A percentile compares a stretch with the other conserved stretches of the same genome.
Conservation (phyloP, 352 stramenopile species). For the Phytopythium sindhum region DNA sequence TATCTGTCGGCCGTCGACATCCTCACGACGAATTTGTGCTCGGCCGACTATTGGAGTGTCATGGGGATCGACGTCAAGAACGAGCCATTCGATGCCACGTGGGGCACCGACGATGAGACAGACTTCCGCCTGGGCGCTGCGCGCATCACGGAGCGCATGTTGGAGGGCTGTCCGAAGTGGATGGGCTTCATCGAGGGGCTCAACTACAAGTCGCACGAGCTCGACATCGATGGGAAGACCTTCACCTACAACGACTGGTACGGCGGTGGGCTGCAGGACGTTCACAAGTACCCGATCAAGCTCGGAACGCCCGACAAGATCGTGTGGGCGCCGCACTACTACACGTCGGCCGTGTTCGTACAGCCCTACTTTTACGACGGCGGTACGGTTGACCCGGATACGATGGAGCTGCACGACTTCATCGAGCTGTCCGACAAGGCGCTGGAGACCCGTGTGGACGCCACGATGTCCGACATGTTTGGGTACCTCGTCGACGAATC, state of each 20-base stretch:
- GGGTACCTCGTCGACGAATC: slow-evolving; percentile 40
- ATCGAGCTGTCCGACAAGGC: slow-evolving; percentile 26
- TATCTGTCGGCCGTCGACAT: slow-evolving; percentile 43
- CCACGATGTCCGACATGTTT: slow-evolving; percentile 42
- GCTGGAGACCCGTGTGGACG: slow-evolving; percentile 15
- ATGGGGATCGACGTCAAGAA: slow-evolving; percentile 43
- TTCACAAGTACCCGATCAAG: slow-evolving; percentile 11
- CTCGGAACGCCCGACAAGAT: slow-evolving; percentile 19
- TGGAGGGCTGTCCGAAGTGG: slow-evolving; percentile 29
- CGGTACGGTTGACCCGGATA: slow-evolving; percentile 10
- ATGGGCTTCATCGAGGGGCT: slow-evolving; percentile 35
- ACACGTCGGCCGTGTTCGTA: slow-evolving; percentile 27
- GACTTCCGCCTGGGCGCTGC: slow-evolving; percentile 25
- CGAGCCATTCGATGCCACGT: slow-evolving; percentile 31
- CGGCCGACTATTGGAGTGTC: slow-evolving; percentile 36
- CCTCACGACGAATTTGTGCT: slow-evolving; percentile 44
- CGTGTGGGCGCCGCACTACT: slow-evolving; percentile 37
- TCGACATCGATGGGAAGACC: slow-evolving; percentile 25
- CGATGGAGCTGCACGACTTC: slow-evolving; percentile 13
- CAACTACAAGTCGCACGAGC: slow-evolving; percentile 20
- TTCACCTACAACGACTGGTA: slow-evolving; percentile 36
- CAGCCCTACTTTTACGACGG: slow-evolving; percentile 30
- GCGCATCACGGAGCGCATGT: slow-evolving; percentile 23
- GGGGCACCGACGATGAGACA: slow-evolving; percentile 14
- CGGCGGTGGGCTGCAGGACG: slow-evolving; percentile 32